Conservation (phyloP, 495 filamentous ascomycete species). For the Tuber melanosporum region DNA sequence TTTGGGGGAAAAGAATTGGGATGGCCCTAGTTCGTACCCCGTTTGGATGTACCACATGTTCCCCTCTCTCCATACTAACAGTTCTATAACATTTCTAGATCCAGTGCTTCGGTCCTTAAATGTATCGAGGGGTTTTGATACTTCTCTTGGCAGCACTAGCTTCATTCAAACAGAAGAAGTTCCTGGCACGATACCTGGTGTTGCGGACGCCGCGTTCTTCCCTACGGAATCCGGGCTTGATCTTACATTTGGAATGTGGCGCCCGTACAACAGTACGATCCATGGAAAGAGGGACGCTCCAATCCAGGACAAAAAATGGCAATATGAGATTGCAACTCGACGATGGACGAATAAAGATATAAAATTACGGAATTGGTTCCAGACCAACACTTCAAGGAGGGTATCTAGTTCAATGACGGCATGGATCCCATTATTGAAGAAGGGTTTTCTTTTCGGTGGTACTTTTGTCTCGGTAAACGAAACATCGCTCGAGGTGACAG, state of each 20-base stretch:
- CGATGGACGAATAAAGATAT: not conserved
- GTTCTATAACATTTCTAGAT: not conserved
- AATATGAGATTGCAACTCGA: not conserved
- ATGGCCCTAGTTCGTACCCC: conserved; percentile 7
- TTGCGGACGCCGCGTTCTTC: conserved; percentile 6
- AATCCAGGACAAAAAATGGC: not conserved
- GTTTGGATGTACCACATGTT: not conserved
- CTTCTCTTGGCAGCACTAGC: not conserved
- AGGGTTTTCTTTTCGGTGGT: conserved; percentile 11
- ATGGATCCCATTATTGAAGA: conserved; percentile 11
- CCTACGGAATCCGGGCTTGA: not conserved
- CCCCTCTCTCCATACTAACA: not conserved
- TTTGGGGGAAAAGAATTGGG: not conserved
- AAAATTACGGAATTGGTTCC: not conserved
- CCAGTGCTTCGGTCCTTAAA: conserved; percentile 4
- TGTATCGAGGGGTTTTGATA: not conserved
- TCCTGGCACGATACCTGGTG: not conserved
- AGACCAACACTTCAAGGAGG: not conserved
- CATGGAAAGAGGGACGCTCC: not conserved
- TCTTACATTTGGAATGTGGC: not conserved
- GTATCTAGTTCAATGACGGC: not conserved
- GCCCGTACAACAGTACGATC: not conserved
- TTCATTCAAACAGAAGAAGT: not conserved
- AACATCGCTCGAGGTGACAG: not conserved
- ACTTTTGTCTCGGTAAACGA: not conserved